Evolutionary conservation across 352 stramenopile genomes (phyloP), one percentile per base, ranked within the genome.

Genomic region (Phytophthora idaei): DNA sequence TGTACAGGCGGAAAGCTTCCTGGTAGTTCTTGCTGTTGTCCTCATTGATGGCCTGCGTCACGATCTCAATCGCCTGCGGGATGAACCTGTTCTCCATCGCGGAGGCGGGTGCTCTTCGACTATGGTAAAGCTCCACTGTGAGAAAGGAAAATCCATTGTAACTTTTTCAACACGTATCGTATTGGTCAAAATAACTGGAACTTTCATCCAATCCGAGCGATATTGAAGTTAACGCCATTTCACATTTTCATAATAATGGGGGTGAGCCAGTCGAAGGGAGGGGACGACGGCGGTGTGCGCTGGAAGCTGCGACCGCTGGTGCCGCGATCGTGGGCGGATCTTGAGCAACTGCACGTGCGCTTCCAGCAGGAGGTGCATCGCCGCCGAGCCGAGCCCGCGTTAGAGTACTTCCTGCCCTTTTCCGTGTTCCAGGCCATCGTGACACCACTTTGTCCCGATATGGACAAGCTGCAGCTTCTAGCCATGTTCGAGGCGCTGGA

Each of bases 31-130:
- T 95, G 68, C 77, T 83, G 64, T 94, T 95, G 80, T 96, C 89
- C 74, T 93, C 89, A 67, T 90, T 81, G 66, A 96, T 96, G 37
- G 89, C 89, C 39, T 84, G 59, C 65, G 81, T 94, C 41, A 96
- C 89, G 73, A 96, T 93, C 59, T 95, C 87, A 60, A 96, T 95
- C 66, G 89, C 89, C 82, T 96, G 88, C 61, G 88, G 88, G 58
- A 96, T 96, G 71, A 96, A 94, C 77, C 90, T 94, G 76, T 96
- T 96, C 81, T 96, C 88, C 88, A 96, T 93, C 58, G 54, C 45
- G 5, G 34, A 10, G 2, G 2, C 9, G 8, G 2, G 12, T 28
- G 9, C 27, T 45, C 36, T 58, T 63, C n/a, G 3, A 64, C 41
- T 56, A 31, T 44, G 27, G 5, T 11, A 8, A 29, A 25, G 44